These are phyloP conservation scores for Triticum aestivum DNA, from an alignment of 176 grass and related monocot genomes.

Conservation along the genomic window DNA sequence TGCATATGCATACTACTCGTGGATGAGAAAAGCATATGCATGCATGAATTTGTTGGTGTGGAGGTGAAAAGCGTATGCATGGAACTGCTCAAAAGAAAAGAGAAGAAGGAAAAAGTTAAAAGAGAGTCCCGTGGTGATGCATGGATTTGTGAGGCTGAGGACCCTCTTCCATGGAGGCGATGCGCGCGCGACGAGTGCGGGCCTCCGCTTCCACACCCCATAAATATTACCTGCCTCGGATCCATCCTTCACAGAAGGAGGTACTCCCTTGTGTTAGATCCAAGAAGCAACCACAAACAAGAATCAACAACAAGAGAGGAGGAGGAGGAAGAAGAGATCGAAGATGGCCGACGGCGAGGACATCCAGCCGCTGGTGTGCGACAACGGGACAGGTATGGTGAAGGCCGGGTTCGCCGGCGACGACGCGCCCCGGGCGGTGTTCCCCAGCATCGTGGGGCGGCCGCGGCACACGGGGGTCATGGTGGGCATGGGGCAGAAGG, in stretches of 20 bases:
- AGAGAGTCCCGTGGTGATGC: background rate
- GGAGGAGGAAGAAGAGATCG: no score
- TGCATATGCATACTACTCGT: no score
- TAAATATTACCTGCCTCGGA: background rate
- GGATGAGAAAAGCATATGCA: no score
- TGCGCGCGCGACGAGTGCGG: background rate
- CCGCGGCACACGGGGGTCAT: slow-evolving; percentile 68
- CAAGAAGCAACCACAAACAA: background rate
- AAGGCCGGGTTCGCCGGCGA: slow-evolving; percentile 73
- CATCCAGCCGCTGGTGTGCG: slow-evolving; percentile 55
- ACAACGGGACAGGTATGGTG: slow-evolving; percentile 57
- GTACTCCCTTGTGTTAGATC: background rate
- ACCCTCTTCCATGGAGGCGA: background rate
- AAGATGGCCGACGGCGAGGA: slow-evolving; percentile 47
- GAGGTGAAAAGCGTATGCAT: background rate
- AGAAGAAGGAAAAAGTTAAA: background rate
- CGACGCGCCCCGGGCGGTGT: slow-evolving; percentile 57
- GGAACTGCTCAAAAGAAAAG: background rate
- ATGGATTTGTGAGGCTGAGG: slow-evolving; percentile 8
- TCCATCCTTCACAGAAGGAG: background rate
- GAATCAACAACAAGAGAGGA: background rate
- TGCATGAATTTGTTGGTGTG: background rate
- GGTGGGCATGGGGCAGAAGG: slow-evolving; percentile 77
- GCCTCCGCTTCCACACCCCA: background rate
- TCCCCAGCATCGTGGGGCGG: slow-evolving; percentile 60